These are phyloP conservation scores for Puccinia coronata DNA, from an alignment of 1,284 basidiomycete genomes.

Conservation along the genomic window DNA sequence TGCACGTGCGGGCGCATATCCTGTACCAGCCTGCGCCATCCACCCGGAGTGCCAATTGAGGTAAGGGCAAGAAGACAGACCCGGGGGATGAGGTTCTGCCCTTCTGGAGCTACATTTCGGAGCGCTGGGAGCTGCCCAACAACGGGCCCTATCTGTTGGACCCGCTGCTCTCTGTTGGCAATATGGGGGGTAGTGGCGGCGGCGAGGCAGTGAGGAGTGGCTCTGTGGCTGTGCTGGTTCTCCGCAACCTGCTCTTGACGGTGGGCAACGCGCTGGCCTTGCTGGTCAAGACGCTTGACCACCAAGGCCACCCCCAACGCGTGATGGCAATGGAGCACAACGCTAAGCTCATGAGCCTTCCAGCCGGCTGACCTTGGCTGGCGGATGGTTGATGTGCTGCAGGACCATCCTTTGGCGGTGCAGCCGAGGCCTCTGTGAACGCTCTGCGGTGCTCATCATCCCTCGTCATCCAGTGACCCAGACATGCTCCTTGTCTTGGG, in stretches of 20 bases:
- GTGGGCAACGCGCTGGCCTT: constrained; percentile 3
- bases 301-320: not conserved
- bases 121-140: constrained; percentile 30
- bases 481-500: not conserved
- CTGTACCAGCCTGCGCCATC: not conserved
- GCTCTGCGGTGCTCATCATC: not conserved
- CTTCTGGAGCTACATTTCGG: not conserved
- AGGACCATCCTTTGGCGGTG: not conserved
- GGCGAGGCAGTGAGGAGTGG: constrained; percentile 32
- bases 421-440: not conserved
- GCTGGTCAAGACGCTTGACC: not conserved
- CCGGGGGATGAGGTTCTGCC: not conserved
- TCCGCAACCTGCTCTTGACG: constrained; percentile 25
- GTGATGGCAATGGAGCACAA: not conserved
- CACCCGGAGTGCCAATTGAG: not conserved
- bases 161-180: not conserved
- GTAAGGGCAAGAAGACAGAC: not conserved
- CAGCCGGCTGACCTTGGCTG: not conserved
- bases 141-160: not conserved
- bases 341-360: not conserved
- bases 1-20: constrained; percentile 32
- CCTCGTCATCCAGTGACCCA: not conserved
- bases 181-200: too few species aligned
- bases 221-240: constrained; percentile 28
- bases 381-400: not conserved